phyloP scores from a whole-genome alignment of 2,329 filamentous ascomycete species.

The Colletotrichum cuscutae region DNA sequence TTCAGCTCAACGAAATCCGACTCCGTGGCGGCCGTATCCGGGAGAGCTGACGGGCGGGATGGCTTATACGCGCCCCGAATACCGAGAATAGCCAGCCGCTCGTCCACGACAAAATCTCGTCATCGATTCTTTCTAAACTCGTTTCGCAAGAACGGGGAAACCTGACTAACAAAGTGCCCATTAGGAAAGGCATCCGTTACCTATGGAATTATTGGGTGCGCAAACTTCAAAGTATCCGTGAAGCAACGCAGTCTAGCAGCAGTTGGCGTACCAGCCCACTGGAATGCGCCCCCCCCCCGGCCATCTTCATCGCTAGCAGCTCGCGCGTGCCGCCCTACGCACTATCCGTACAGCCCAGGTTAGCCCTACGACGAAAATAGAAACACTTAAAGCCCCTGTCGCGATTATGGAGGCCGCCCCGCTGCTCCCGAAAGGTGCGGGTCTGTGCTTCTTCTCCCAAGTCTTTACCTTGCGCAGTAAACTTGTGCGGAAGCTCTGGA shows the following conservation, averaged over 20 bases:
- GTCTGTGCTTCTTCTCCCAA: not conserved
- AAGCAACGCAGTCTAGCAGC: too few species aligned
- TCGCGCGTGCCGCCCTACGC: not conserved
- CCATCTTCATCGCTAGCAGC: not conserved
- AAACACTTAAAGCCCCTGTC: conserved; percentile 24
- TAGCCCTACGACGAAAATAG: conserved; percentile 25
- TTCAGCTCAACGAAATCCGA: not conserved
- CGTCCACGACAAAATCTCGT: too few species aligned
- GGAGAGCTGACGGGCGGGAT: not conserved
- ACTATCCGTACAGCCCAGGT: not conserved
- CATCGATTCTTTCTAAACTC: too few species aligned
- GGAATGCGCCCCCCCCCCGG: conserved; percentile 16
- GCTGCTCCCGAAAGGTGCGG: not conserved
- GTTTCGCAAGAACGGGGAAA: too few species aligned
- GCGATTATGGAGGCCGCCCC: not conserved
- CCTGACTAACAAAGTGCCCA: too few species aligned
- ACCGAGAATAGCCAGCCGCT: too few species aligned
- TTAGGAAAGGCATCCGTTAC: not conserved
- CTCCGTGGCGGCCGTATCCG: not conserved
- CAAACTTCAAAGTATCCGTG: not conserved
- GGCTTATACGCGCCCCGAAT: too few species aligned
- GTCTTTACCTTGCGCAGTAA: too few species aligned
- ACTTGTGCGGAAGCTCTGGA: too few species aligned
- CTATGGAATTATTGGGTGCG: not conserved
- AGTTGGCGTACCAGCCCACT: not conserved